Conservation (phyloP, 2,329 filamentous ascomycete species). For the Trichoderma polysporum region DNA sequence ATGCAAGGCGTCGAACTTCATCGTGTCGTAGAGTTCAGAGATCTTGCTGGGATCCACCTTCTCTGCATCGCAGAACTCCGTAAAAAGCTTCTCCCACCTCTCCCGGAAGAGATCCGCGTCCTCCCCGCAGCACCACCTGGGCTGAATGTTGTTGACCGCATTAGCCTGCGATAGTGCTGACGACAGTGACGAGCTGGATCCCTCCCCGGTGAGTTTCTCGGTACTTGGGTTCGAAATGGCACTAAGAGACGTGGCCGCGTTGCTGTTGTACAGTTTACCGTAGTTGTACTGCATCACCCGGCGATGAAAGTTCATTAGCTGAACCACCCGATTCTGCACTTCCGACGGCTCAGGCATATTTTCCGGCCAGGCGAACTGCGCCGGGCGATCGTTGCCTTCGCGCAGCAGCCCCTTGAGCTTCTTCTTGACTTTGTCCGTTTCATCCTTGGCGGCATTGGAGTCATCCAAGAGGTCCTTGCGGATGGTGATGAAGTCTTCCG, state of each 20-base stretch:
- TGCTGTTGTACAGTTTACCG: conserved; percentile 69
- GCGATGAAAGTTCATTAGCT: conserved; percentile 96
- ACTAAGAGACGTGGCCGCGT: conserved; percentile 62
- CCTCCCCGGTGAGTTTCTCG: conserved; percentile 46
- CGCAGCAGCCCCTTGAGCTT: conserved; percentile 91
- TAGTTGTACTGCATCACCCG: conserved; percentile 95
- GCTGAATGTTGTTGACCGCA: conserved; percentile 70
- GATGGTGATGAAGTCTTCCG: conserved; percentile 82
- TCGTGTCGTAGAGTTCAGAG: conserved; percentile 96
- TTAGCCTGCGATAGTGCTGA: conserved; percentile 60
- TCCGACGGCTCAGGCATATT: conserved; percentile 93
- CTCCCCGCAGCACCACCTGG: conserved; percentile 94
- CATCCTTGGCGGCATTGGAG: conserved; percentile 96
- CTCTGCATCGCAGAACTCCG: conserved; percentile 93
- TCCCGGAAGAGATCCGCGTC: conserved; percentile 93
- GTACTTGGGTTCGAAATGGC: conserved; percentile 53
- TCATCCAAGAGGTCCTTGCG: conserved; percentile 95
- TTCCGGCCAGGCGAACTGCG: conserved; percentile 97
- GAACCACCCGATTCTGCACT: conserved; percentile 87
- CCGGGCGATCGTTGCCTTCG: conserved; percentile 87
- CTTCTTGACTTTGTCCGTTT: conserved; percentile 99
- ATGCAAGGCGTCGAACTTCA: conserved; percentile 98
- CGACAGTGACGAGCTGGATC: conserved; percentile 44
- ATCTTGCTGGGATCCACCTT: conserved; percentile 99
- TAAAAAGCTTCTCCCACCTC: conserved; percentile 97